Evolutionary conservation across 108 stramenopile species (phyloP).

Genomic region (Aureococcus anophagefferens): DNA sequence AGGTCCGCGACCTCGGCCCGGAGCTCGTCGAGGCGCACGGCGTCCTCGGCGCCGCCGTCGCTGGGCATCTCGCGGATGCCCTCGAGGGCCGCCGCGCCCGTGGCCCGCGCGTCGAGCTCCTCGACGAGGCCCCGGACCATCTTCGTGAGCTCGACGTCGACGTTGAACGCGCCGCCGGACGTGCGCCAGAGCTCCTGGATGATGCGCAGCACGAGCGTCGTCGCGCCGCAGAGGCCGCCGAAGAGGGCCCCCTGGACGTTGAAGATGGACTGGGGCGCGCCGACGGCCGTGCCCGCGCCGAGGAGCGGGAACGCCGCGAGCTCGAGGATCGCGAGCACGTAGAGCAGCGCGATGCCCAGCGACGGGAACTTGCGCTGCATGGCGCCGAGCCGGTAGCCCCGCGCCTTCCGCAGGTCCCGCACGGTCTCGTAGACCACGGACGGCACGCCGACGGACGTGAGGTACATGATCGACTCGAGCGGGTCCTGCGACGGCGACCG

Average conservation of each 20-base stretch:
- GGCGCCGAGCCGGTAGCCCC: slow-evolving; percentile 55
- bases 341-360: slow-evolving; percentile 61
- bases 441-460: slow-evolving; percentile 73
- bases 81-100: too few relatives aligned
- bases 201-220: slow-evolving; percentile 15
- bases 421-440: slow-evolving; percentile 76
- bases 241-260: slow-evolving; percentile 66
- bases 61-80: too few relatives aligned
- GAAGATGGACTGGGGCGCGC: slow-evolving; percentile 66
- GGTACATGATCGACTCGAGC: slow-evolving; percentile 70
- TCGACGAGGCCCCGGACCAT: slow-evolving; percentile 73
- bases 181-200: slow-evolving; percentile 65
- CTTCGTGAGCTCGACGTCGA: slow-evolving; percentile 56
- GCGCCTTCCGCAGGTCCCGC: slow-evolving; percentile 61
- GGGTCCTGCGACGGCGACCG: slow-evolving; percentile 75
- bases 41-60: too few relatives aligned
- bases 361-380: slow-evolving; percentile 64
- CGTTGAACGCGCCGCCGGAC: slow-evolving; percentile 74
- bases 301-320: slow-evolving; percentile 65
- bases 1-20: too few relatives aligned
- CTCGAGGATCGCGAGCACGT: slow-evolving; percentile 60
- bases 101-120: slow-evolving; percentile 53
- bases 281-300: slow-evolving; percentile 67
- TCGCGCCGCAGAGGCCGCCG: slow-evolving; percentile 38
- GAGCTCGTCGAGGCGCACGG: too few relatives aligned